Evolutionary conservation across 2,329 filamentous ascomycete genomes (phyloP).

Genomic region (Corniculantispora saksenae): DNA sequence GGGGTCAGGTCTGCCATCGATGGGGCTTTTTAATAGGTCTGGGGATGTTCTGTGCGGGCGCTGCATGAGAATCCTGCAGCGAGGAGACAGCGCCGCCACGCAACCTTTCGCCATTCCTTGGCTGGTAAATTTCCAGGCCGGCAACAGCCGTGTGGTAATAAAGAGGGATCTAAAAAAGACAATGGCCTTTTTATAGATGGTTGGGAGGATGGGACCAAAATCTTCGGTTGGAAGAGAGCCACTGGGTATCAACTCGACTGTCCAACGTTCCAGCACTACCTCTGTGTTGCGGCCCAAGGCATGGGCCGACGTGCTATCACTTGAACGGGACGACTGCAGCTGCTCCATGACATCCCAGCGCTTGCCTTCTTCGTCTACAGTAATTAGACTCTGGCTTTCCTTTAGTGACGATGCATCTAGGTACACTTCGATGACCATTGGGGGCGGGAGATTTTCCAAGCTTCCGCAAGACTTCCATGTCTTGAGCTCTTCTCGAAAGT

Average conservation of each 20-base stretch:
- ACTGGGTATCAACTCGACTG: constrained; percentile 68
- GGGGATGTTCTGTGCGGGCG: constrained; percentile 54
- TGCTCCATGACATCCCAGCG: constrained; percentile 90
- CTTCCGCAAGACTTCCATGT: constrained; percentile 81
- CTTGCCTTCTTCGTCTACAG: constrained; percentile 86
- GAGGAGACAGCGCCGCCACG: constrained; percentile 68
- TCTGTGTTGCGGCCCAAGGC: constrained; percentile 59
- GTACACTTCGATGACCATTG: constrained; percentile 88
- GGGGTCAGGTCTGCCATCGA: constrained; percentile 39
- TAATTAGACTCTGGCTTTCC: constrained; percentile 81
- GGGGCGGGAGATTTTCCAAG: constrained; percentile 74
- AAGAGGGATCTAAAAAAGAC: constrained; percentile 91
- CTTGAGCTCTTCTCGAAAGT: constrained; percentile 77
- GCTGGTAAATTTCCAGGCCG: constrained; percentile 80
- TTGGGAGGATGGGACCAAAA: constrained; percentile 70
- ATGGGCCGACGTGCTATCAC: constrained; percentile 45
- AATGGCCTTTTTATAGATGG: constrained; percentile 95
- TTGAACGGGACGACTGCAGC: constrained; percentile 64
- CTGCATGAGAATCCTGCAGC: constrained; percentile 75
- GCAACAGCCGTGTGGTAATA: constrained; percentile 77
- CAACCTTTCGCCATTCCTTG: constrained; percentile 72
- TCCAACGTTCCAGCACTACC: constrained; percentile 89
- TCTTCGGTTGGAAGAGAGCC: constrained; percentile 54
- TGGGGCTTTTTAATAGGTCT: constrained; percentile 62
- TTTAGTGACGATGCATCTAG: constrained; percentile 78